These are phyloP conservation scores for Ascochyta viciae-villosae DNA, from an alignment of 2,329 filamentous ascomycete species.

Conservation along the genomic window DNA sequence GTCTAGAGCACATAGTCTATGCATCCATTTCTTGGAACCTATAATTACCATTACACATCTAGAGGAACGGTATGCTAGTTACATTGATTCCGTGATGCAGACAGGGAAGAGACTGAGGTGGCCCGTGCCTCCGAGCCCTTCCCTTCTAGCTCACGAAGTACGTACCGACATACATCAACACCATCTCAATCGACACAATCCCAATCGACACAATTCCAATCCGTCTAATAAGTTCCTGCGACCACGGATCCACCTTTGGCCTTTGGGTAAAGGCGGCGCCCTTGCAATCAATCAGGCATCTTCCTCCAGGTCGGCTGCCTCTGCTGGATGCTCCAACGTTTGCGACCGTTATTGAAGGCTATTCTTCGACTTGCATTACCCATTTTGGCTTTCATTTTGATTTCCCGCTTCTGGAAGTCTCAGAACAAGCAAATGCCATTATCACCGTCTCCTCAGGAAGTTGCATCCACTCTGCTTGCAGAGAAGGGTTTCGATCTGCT, in stretches of 20 bases:
- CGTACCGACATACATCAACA: neutral
- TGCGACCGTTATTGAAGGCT: neutral
- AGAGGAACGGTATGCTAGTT: no score
- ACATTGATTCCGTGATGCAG: neutral
- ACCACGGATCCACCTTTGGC: neutral
- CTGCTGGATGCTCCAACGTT: constrained; percentile 9
- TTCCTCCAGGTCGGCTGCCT: neutral
- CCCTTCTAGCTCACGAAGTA: neutral
- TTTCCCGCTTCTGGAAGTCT: neutral
- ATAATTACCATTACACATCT: no score
- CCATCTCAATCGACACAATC: no score
- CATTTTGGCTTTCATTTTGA: neutral
- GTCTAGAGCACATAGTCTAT: neutral
- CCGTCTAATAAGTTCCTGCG: neutral
- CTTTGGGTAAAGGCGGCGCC: neutral
- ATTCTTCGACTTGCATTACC: neutral
- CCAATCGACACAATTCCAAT: no score
- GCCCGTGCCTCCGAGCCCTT: neutral
- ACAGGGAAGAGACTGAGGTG: neutral
- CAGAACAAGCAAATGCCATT: constrained; percentile 48
- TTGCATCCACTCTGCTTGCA: constrained; percentile 39
- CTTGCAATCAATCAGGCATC: neutral
- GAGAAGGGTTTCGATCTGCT: constrained; percentile 33
- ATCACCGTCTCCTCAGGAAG: constrained; percentile 20
- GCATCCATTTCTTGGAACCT: no score